These are phyloP conservation scores for Lactifluus hygrophoroides DNA, from an alignment of 768 basidiomycete genomes.

Conservation along the genomic window DNA sequence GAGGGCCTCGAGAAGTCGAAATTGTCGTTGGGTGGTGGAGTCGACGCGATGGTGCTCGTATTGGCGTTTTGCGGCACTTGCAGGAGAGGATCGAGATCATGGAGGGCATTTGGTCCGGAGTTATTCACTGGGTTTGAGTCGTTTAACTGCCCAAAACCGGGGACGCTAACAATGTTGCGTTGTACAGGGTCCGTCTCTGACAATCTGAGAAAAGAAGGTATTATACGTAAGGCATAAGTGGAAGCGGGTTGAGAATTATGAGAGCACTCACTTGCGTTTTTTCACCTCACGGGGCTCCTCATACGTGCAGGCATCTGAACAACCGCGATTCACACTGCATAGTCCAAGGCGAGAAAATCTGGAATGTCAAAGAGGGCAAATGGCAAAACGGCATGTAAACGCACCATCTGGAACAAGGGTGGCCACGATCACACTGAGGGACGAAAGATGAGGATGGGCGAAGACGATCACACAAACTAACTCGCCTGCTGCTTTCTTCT, in stretches of 20 bases:
- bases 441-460: background rate
- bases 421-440: slow-evolving; percentile 23
- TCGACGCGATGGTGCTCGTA: background rate
- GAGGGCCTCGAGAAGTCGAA: background rate
- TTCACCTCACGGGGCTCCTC: slow-evolving; percentile 16
- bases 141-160: background rate
- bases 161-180: background rate
- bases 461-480: background rate
- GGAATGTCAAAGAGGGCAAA: background rate
- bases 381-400: background rate
- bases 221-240: background rate
- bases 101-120: slow-evolving; percentile 12
- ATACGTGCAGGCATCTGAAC: slow-evolving; percentile 17
- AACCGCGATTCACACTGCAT: slow-evolving; percentile 19
- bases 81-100: slow-evolving; percentile 20
- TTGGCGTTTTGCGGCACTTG: slow-evolving; percentile 17
- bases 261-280: slow-evolving; percentile 12
- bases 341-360: background rate
- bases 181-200: background rate
- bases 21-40: background rate
- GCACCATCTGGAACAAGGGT: slow-evolving; percentile 23
- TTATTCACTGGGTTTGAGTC: background rate
- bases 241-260: background rate
- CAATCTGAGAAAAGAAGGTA: background rate
- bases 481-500: slow-evolving; percentile 23